Evolutionary conservation across 495 filamentous ascomycete genomes (phyloP), one percentile per base, ranked within the genome.

Genomic region (Xylaria nigripes): DNA sequence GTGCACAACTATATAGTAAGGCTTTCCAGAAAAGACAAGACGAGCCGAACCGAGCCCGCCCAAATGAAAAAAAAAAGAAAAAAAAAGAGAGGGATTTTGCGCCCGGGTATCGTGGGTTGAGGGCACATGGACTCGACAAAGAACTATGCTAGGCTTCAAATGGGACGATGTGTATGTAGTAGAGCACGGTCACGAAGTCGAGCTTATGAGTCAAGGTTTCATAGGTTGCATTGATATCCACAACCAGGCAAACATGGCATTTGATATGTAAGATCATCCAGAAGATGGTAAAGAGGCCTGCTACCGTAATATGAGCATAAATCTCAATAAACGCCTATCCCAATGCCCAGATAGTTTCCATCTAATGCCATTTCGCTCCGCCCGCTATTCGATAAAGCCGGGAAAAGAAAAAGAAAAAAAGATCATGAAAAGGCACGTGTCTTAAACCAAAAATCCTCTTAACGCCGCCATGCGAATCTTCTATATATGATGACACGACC

Each of bases 261-360:
- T n/a, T 22, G 15, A 45, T 36, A 23, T 32, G 2, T 7, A 44
- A 42, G 21, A 43, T 2, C 22, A n/a, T 38, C 1, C 40, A 23
- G 8, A 19, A 50, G 36, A 21, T 41, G 7, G 30, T 19, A 38
- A n/a, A n/a, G 46, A 55, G 18, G 38, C 18, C 46, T n/a, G 30
- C 36, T 48, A 24, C 40, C 27, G 25, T 50, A 45, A 23, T 54
- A 54, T 41, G 27, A 46, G 32, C 21, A 25, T 22, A 47, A 38
- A 41, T 16, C 13, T 40, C 53, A 50, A 57, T n/a, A 21, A 57
- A 57, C 54, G 22, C 54, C 54, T 57, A 57, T 50, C 40, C 54
- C 54, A 57, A 57, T 51, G 54, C 54, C 48, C 32, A 13, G 15
- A 25, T 5, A 30, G 8, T 43, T 51, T 57, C 48, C 42, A 57